Conservation (phyloP, 2,329 filamentous ascomycete genomes). For the Teratosphaeria epicoccoides region DNA sequence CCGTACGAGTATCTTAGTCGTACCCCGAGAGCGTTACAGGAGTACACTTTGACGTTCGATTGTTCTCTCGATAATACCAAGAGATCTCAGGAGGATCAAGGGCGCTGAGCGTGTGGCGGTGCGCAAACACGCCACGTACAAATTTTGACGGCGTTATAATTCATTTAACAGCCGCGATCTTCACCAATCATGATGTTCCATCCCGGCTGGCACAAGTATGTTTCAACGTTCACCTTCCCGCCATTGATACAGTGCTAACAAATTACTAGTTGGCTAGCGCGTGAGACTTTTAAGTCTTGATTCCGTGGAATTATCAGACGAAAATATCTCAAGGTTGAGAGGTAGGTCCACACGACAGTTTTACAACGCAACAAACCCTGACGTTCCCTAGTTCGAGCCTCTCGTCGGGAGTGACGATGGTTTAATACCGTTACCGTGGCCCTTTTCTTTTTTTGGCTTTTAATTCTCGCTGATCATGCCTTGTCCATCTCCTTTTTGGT, state of each 20-base stretch:
- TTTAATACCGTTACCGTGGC: neutral
- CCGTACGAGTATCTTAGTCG: too few relatives aligned
- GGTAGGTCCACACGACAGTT: conserved; percentile 24
- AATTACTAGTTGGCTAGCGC: conserved; percentile 12
- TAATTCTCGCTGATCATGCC: neutral
- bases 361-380: too few relatives aligned
- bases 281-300: conserved; percentile 23
- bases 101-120: too few relatives aligned
- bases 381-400: neutral
- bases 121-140: too few relatives aligned
- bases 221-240: neutral
- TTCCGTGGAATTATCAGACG: neutral
- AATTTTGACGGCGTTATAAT: too few relatives aligned
- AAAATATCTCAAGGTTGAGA: conserved; percentile 25
- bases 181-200: neutral
- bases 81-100: too few relatives aligned
- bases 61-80: too few relatives aligned
- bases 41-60: too few relatives aligned
- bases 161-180: neutral
- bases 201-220: conserved; percentile 24
- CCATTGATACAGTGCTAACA: neutral
- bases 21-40: too few relatives aligned
- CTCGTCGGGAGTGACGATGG: neutral
- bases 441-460: neutral
- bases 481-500: too few relatives aligned